Evolutionary conservation across 2,329 filamentous ascomycete species (phyloP), one percentile per base, ranked within the genome.

Genomic region (Domatiomyces globalis): DNA sequence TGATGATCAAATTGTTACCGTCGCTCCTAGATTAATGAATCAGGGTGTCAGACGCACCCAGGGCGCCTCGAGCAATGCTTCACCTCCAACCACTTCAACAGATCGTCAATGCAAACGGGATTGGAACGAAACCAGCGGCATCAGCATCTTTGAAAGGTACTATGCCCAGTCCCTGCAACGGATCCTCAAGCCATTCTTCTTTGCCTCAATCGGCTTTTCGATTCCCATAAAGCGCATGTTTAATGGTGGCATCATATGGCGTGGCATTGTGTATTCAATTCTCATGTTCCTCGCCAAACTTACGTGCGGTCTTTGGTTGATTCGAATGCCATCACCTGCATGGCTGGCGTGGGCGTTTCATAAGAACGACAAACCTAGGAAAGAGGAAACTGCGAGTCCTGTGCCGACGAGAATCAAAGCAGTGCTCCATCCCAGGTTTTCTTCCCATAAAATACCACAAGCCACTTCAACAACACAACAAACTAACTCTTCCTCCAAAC

Each of bases 141-240:
- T 56, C 17, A 9, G 52, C 3, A 58, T 74, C 5, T 79, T 73
- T 53, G 63, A 71, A 27, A 62, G 57, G n/a, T 76, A 73, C 60
- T 77, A 72, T 58, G 62, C 66, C 7, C 62, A 67, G 19, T 63
- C 70, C 0, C 66, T 74, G 0, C 62, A 76, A 2, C 69, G 69
- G 7, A 69, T 88, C 0, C 63, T 89, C 0, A 79, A 79, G 48
- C 84, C 85, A 0, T 75, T 87, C 52, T 88, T 89, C 66, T 89
- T 89, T 60, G 84, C 75, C 1, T 79, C 76, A 0, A 83, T 90
- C 36, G 85, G 85, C 0, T 89, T 90, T 62, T 82, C 85, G 0
- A 84, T 92, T 1, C 85, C 85, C 0, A 82, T 90, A 27, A 78
- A 75, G 0, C 67, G 77, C 5, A 80, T 92, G 72, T 90, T 88